Evolutionary conservation across 2,329 filamentous ascomycete species (phyloP).

Genomic region (Graphilbum fragrans): DNA sequence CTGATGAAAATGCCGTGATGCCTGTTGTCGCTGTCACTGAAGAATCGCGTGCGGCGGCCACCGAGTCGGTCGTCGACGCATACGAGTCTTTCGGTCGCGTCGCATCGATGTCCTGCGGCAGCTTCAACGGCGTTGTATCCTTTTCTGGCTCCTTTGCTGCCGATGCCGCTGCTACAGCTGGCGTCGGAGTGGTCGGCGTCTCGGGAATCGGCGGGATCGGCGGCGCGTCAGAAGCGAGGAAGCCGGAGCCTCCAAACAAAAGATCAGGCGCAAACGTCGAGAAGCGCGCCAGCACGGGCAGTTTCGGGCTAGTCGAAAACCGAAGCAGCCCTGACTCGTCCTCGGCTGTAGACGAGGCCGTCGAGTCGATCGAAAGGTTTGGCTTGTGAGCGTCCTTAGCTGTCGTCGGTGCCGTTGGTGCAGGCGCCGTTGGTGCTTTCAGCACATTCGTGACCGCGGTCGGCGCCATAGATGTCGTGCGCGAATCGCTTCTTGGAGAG

Average conservation of each 20-base stretch:
- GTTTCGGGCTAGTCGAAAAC: constrained; percentile 40
- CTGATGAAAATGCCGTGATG: too few species aligned
- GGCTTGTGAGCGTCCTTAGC: constrained; percentile 1
- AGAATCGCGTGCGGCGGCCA: constrained; percentile 3
- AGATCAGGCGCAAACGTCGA: constrained; percentile 49
- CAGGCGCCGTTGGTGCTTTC: too few species aligned
- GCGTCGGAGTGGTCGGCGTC: constrained; percentile 6
- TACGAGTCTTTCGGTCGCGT: background rate
- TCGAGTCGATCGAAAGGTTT: constrained; percentile 1
- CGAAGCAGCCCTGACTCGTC: constrained; percentile 13
- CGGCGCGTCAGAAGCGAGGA: constrained; percentile 14
- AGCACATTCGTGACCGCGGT: too few species aligned
- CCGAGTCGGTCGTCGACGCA: background rate
- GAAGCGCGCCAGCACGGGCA: constrained; percentile 45
- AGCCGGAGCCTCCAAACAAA: constrained; percentile 26
- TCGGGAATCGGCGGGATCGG: constrained; percentile 10
- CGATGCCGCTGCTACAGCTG: too few species aligned
- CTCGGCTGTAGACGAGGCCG: background rate
- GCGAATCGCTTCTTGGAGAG: too few species aligned
- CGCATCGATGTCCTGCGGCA: background rate
- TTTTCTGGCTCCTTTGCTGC: background rate
- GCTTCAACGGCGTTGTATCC: background rate
- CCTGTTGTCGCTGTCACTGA: constrained; percentile 3
- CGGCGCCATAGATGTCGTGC: too few species aligned
- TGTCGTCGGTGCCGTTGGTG: background rate